Conservation (phyloP, 2,329 filamentous ascomycete species). For the Apiospora sp. region DNA sequence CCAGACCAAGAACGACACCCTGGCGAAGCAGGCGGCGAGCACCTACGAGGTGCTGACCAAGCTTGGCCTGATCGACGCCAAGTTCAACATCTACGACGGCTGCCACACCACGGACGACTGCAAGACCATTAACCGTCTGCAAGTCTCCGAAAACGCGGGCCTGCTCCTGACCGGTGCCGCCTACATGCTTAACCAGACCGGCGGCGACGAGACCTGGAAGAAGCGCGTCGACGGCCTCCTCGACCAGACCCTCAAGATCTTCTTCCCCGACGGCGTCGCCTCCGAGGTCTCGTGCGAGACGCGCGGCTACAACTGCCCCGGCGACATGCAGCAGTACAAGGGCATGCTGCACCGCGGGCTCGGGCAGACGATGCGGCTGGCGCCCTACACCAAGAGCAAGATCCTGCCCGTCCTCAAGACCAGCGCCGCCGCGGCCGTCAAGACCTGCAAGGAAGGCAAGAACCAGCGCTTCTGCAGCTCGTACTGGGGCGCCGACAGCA, state of each 20-base stretch:
- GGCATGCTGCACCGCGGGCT: conserved; percentile 64
- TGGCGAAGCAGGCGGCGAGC: conserved; percentile 54
- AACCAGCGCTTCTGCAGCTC: conserved; percentile 56
- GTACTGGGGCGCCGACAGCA: conserved; percentile 50
- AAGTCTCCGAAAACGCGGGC: conserved; percentile 62
- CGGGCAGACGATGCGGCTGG: conserved; percentile 47
- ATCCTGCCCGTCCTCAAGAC: conserved; percentile 47
- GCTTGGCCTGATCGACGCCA: conserved; percentile 53
- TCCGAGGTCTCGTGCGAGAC: conserved; percentile 62
- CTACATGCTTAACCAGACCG: conserved; percentile 35
- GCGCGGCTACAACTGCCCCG: conserved; percentile 52
- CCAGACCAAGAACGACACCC: conserved; percentile 70
- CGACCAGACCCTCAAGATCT: conserved; percentile 53
- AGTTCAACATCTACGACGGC: conserved; percentile 58
- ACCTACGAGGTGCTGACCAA: conserved; percentile 62
- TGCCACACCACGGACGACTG: conserved; percentile 50
- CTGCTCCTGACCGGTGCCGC: conserved; percentile 53
- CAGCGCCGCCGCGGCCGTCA: conserved; percentile 47
- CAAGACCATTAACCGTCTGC: conserved; percentile 53
- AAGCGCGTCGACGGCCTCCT: conserved; percentile 58
- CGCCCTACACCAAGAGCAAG: conserved; percentile 44
- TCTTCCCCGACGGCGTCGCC: conserved; percentile 54
- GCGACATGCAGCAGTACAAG: conserved; percentile 65
- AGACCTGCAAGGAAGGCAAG: conserved; percentile 42
- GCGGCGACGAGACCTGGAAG: conserved; percentile 50